These are phyloP conservation scores for Laburnicola sp. DNA, from an alignment of 2,329 filamentous ascomycete species.

Conservation along the genomic window DNA sequence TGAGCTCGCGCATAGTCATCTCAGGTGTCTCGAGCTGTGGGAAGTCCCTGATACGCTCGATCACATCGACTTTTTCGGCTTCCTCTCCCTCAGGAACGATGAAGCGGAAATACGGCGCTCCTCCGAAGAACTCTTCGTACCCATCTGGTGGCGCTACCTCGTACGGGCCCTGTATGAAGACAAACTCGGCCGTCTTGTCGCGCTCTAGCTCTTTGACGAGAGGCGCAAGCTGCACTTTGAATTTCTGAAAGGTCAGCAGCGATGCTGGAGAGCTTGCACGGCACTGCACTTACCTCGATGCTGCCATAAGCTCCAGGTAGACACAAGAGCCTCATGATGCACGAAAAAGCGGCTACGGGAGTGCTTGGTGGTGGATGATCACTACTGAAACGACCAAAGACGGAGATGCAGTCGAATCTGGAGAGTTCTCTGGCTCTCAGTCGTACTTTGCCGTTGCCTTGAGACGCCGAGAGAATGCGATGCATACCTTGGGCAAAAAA, in stretches of 20 bases:
- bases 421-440: neutral
- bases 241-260: slow-evolving; percentile 19
- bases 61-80: slow-evolving; percentile 24
- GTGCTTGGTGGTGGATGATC: neutral
- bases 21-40: slow-evolving; percentile 57
- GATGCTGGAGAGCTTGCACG: neutral
- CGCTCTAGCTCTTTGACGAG: slow-evolving; percentile 29
- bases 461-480: neutral
- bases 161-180: slow-evolving; percentile 32
- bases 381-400: neutral
- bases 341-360: neutral
- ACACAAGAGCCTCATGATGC: slow-evolving; percentile 24
- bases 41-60: slow-evolving; percentile 58
- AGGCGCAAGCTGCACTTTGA: slow-evolving; percentile 33
- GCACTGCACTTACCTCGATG: slow-evolving; percentile 22
- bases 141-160: slow-evolving; percentile 28
- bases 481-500: slow-evolving; percentile 1
- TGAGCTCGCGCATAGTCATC: slow-evolving; percentile 59
- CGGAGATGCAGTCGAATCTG: too few relatives aligned
- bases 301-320: slow-evolving; percentile 33
- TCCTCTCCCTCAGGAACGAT: slow-evolving; percentile 24
- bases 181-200: slow-evolving; percentile 24
- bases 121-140: slow-evolving; percentile 35
- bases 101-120: slow-evolving; percentile 31
- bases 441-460: neutral